Base-by-base conservation (phyloP, 192 early-diverging fungal genomes). In the Coemansia sp. region DNA sequence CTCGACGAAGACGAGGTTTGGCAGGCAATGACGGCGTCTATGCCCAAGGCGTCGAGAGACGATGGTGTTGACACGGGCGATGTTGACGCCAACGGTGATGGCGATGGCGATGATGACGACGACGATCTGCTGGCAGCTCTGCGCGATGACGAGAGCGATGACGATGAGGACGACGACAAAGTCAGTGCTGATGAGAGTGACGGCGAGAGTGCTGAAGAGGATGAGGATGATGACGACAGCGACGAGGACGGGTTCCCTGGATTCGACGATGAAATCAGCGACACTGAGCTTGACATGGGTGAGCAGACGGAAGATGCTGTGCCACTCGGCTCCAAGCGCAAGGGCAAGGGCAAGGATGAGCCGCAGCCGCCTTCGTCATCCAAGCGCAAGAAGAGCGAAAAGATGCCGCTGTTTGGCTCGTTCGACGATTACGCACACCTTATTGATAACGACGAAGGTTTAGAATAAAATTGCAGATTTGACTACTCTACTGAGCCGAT, bases 1-100 rank as follows among this genome's bases (percentile, higher is more conserved):
- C 27, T 86, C 41, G 87, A 82, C 22, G 95, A 97, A 53, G 95
- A 94, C 21, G 91, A 94, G 75, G 83, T 94, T 24, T 94, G 92
- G 92, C 65, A 84, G 24, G 95, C 93, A 8, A 98, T 98, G 91
- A 83, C 84, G 36, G 64, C 72, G 27, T 85, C 83, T 50, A 84
- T 88, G 73, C 87, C 88, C 27, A 68, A 63, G 26, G 62, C 41
- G 5, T 82, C 52, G 8, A 81, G 76, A 62, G 76, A 81, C 18
- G 85, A 85, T 29, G 83, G 80, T 9, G 74, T 73, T 17, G 44
- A 48, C 26, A 14, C 44, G 14, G 44, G 44, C 26, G 81, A 86
- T n/a, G 71, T 79, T 56, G 82, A 67, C 1, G 77, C 84, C 21
- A 63, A 72, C 21, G 67, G 77, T 11, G 82, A 73, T 17, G 59